A percentile compares a stretch with the other conserved stretches of the same genome.
phyloP scores from a whole-genome alignment of 495 filamentous ascomycete genomes.

The Choiromyces venosus region DNA sequence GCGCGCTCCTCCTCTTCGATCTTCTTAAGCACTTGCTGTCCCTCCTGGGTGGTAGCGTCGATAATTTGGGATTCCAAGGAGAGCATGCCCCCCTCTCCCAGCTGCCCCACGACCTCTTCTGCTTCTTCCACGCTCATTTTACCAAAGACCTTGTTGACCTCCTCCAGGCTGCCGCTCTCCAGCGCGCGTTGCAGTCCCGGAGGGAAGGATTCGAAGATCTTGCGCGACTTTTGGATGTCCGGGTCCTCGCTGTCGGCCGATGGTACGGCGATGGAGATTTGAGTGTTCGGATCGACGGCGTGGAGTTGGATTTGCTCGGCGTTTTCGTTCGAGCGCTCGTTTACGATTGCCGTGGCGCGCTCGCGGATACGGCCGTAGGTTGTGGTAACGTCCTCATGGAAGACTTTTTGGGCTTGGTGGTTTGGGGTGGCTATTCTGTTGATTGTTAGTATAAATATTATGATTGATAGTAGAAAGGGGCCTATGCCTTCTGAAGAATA shows the following conservation, averaged over 20 bases:
- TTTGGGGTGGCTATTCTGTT: constrained; percentile 76
- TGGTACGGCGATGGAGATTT: constrained; percentile 80
- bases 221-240: constrained; percentile 58
- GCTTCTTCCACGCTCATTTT: constrained; percentile 90
- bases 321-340: constrained; percentile 54
- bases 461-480: not conserved
- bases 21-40: constrained; percentile 67
- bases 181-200: constrained; percentile 74
- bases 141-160: constrained; percentile 92
- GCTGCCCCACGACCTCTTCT: constrained; percentile 76
- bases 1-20: constrained; percentile 59
- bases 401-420: constrained; percentile 87
- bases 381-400: constrained; percentile 82
- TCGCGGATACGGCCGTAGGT: constrained; percentile 77
- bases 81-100: constrained; percentile 84
- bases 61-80: constrained; percentile 89
- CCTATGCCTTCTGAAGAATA: constrained; percentile 82
- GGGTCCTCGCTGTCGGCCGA: constrained; percentile 61
- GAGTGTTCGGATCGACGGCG: constrained; percentile 87
- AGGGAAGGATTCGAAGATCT: constrained; percentile 78
- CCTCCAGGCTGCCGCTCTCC: constrained; percentile 76
- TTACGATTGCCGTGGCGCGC: constrained; percentile 71
- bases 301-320: constrained; percentile 94
- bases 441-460: constrained; percentile 9
- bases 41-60: constrained; percentile 92